phyloP scores from a whole-genome alignment of 2,329 filamentous ascomycete genomes.

The Fusarium sp. region DNA sequence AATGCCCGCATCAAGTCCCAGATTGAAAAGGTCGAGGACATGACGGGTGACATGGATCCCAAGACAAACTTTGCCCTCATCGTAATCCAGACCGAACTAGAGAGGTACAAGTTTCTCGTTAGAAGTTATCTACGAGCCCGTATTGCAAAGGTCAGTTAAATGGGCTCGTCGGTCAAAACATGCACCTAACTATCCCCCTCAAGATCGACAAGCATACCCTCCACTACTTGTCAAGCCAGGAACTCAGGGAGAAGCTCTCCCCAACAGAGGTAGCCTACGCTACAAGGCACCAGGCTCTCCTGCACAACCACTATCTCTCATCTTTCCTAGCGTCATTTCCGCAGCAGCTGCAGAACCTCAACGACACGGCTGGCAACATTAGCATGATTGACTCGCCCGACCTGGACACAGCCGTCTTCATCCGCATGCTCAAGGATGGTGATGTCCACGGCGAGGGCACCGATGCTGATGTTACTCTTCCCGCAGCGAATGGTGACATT shows the following conservation, averaged over 20 bases:
- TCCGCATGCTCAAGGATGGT: conserved; percentile 70
- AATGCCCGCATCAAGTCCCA: conserved; percentile 74
- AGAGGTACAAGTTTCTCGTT: conserved; percentile 90
- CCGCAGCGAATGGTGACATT: conserved; percentile 68
- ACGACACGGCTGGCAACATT: conserved; percentile 87
- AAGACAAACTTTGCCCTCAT: conserved; percentile 93
- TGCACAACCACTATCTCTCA: conserved; percentile 82
- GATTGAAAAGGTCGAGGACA: conserved; percentile 74
- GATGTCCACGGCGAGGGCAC: conserved; percentile 68
- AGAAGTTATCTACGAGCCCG: conserved; percentile 81
- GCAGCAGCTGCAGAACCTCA: conserved; percentile 77
- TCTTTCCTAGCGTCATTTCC: conserved; percentile 89
- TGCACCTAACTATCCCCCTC: conserved; percentile 5
- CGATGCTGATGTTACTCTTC: conserved; percentile 67
- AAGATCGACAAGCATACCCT: conserved; percentile 80
- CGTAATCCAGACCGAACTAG: conserved; percentile 94
- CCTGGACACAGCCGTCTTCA: conserved; percentile 82
- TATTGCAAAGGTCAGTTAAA: conserved; percentile 75
- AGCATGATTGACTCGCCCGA: conserved; percentile 94
- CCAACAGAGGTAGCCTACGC: conserved; percentile 81
- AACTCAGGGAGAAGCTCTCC: conserved; percentile 70
- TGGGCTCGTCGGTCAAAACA: neutral
- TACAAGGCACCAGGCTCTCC: conserved; percentile 80
- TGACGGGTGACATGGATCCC: conserved; percentile 86
- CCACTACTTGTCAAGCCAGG: conserved; percentile 70